These are phyloP conservation scores for Taiozyma sp. DNA, from an alignment of 1,139 yeast species.

Conservation along the genomic window DNA sequence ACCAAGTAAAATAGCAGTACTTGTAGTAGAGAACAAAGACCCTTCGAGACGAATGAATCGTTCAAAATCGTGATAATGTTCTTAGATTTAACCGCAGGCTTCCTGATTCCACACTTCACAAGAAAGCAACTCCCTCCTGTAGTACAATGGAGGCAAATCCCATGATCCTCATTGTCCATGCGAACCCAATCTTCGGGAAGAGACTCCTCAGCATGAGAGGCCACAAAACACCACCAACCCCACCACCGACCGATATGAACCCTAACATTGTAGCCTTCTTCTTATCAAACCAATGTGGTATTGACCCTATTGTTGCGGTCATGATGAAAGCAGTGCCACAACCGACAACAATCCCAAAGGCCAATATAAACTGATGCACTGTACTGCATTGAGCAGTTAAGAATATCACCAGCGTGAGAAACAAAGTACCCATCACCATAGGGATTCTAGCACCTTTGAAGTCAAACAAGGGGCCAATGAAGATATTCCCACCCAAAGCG, in stretches of 20 bases:
- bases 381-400: conserved; percentile 47
- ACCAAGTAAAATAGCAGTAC: conserved; percentile 39
- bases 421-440: conserved; percentile 39
- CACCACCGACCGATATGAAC: conserved; percentile 57
- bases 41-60: conserved; percentile 36
- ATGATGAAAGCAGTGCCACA: conserved; percentile 53
- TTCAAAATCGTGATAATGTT: conserved; percentile 2
- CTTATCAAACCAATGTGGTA: conserved; percentile 58
- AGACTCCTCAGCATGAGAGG: conserved; percentile 50
- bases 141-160: conserved; percentile 43
- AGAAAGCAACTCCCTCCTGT: conserved; percentile 34
- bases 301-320: conserved; percentile 54
- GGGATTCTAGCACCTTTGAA: conserved; percentile 45
- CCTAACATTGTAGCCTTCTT: conserved; percentile 55
- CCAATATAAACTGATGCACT: conserved; percentile 55
- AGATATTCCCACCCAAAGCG: conserved; percentile 53
- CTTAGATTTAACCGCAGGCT: conserved; percentile 4
- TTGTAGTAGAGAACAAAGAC: conserved; percentile 31
- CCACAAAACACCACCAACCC: conserved; percentile 57
- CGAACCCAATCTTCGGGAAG: conserved; percentile 45
- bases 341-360: conserved; percentile 54
- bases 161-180: conserved; percentile 57
- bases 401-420: conserved; percentile 45
- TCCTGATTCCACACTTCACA: conserved; percentile 38
- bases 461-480: conserved; percentile 63